phyloP scores from a whole-genome alignment of 345 rosid genomes.

The Hibiscus syriacus region DNA sequence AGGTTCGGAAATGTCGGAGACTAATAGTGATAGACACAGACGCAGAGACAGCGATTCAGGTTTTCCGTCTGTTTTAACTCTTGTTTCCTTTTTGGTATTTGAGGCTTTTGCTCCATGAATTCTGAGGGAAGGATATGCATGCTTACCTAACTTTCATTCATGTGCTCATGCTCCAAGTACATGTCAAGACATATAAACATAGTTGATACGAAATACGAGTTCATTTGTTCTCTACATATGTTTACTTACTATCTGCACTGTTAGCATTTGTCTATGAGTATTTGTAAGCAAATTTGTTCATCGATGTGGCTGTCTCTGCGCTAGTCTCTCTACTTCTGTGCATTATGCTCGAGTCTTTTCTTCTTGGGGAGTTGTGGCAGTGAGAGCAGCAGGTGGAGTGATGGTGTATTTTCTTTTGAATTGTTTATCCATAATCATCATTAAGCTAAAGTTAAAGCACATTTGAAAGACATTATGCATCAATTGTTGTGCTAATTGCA shows the following conservation, averaged over 20 bases:
- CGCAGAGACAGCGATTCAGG: not conserved
- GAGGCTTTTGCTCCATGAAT: not conserved
- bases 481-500: not conserved
- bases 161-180: not conserved
- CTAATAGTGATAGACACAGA: slow-evolving; percentile 20
- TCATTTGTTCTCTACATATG: not conserved
- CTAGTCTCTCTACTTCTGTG: not conserved
- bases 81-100: not conserved
- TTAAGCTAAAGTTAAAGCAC: not conserved
- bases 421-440: not conserved
- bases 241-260: not conserved
- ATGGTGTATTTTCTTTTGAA: not conserved
- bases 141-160: not conserved
- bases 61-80: not conserved
- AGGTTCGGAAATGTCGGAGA: slow-evolving; percentile 29
- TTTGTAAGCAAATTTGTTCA: not conserved
- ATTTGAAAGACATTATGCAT: not conserved
- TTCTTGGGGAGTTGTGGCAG: not conserved
- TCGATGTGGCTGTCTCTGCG: not conserved
- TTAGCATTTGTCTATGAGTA: not conserved
- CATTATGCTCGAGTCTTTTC: not conserved
- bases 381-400: not conserved
- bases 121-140: not conserved
- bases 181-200: not conserved
- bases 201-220: not conserved